Evolutionary conservation across 1,284 basidiomycete species (phyloP).

Genomic region (Hemileia vastatrix): DNA sequence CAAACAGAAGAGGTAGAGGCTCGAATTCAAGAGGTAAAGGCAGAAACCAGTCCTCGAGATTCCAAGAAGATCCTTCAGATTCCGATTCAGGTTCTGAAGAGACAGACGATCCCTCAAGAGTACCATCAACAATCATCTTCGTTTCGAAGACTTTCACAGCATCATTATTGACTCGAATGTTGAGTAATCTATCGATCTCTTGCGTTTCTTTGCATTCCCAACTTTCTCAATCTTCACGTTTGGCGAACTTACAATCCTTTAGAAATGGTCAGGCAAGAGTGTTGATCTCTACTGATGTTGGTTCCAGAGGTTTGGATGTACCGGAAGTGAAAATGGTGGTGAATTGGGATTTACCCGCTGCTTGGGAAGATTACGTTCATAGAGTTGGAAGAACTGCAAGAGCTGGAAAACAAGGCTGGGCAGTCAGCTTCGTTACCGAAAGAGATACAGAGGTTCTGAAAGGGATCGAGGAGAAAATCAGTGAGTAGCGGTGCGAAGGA

Average conservation of each 20-base stretch:
- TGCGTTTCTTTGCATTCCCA: constrained; percentile 84
- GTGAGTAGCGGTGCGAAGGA: constrained; percentile 51
- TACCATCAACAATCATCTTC: constrained; percentile 87
- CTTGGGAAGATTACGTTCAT: constrained; percentile 54
- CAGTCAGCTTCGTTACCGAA: constrained; percentile 90
- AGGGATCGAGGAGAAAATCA: constrained; percentile 73
- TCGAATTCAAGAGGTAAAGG: not conserved
- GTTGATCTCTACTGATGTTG: constrained; percentile 41
- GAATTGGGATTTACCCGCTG: constrained; percentile 85
- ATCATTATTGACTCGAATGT: constrained; percentile 74
- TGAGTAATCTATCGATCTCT: constrained; percentile 69
- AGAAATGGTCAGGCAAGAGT: constrained; percentile 66
- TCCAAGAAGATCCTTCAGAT: constrained; percentile 42
- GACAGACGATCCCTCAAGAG: constrained; percentile 52
- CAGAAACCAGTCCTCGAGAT: not conserved
- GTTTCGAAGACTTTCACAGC: constrained; percentile 75
- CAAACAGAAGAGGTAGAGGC: constrained; percentile 16
- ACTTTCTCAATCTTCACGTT: constrained; percentile 75
- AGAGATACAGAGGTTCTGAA: constrained; percentile 75
- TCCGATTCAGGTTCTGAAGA: constrained; percentile 38
- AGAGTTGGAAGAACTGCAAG: constrained; percentile 58
- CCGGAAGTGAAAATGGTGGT: constrained; percentile 85
- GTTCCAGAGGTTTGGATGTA: constrained; percentile 39
- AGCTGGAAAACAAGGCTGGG: constrained; percentile 74
- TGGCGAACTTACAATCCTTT: constrained; percentile 73